Percentiles rank a stretch among this genome's conserved stretches.
phyloP scores from a whole-genome alignment of 331 rosid genomes.

The Phaseolus coccineus region DNA sequence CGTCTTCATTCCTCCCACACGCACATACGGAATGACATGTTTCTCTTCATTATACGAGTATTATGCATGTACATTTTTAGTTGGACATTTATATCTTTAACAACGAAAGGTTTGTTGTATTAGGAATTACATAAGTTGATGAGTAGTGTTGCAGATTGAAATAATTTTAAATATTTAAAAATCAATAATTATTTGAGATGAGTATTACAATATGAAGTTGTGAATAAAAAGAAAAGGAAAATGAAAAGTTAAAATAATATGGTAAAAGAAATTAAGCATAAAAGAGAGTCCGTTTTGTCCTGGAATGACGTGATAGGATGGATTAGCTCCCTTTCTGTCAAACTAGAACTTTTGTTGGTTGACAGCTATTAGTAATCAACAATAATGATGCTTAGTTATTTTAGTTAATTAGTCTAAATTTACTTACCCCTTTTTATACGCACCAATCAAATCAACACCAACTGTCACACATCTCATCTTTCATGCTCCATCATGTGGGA shows the following conservation, averaged over 20 bases:
- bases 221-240: neutral
- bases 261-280: too few relatives aligned
- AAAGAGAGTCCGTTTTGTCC: too few relatives aligned
- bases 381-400: neutral
- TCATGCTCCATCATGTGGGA: neutral
- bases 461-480: neutral
- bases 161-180: neutral
- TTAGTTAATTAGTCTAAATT: neutral
- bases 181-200: neutral
- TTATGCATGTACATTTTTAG: neutral
- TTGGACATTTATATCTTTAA: neutral
- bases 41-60: neutral
- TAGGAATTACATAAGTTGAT: neutral
- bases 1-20: neutral
- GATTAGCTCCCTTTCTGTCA: neutral
- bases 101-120: neutral
- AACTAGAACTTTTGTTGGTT: conserved; percentile 20
- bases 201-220: neutral
- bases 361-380: conserved; percentile 27
- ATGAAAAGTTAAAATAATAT: too few relatives aligned
- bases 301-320: conserved; percentile 1
- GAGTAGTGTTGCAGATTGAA: too few relatives aligned
- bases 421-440: conserved; percentile 3
- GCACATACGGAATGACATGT: neutral
- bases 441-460: neutral